Conservation (phyloP, 495 filamentous ascomycete genomes). For the Daldinia decipiens region DNA sequence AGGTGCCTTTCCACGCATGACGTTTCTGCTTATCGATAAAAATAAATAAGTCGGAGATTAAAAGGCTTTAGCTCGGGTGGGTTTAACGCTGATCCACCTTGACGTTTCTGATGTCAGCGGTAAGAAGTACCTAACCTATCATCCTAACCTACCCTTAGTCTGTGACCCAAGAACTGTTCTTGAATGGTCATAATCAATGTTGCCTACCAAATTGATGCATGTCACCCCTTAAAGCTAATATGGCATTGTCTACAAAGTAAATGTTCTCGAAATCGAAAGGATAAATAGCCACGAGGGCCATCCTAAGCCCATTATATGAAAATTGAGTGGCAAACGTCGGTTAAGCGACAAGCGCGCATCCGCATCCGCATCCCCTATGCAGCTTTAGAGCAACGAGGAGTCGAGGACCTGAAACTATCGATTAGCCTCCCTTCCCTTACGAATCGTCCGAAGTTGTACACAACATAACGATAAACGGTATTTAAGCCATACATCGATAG, state of each 20-base stretch:
- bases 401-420: not conserved
- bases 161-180: slow-evolving; percentile 3
- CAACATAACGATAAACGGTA: slow-evolving; percentile 15
- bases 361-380: not conserved
- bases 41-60: slow-evolving; percentile 10
- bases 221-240: slow-evolving; percentile 1
- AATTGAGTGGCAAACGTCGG: slow-evolving; percentile 2
- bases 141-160: too few species aligned
- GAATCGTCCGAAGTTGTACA: not conserved
- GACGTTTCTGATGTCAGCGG: slow-evolving; percentile 39
- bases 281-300: slow-evolving; percentile 1
- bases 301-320: slow-evolving; percentile 5
- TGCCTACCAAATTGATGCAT: slow-evolving; percentile 7
- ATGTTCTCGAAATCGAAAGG: not conserved
- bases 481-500: slow-evolving; percentile 3
- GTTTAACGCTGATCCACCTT: not conserved
- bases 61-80: slow-evolving; percentile 1
- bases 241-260: not conserved
- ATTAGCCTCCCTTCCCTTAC: not conserved
- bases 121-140: not conserved
- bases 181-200: slow-evolving; percentile 10
- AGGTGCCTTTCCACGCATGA: slow-evolving; percentile 24
- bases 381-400: not conserved
- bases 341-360: slow-evolving; percentile 18
- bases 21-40: slow-evolving; percentile 41